Evolutionary conservation across 306 rosid species (phyloP).

Genomic region (Amphicarpaea edgeworthii): DNA sequence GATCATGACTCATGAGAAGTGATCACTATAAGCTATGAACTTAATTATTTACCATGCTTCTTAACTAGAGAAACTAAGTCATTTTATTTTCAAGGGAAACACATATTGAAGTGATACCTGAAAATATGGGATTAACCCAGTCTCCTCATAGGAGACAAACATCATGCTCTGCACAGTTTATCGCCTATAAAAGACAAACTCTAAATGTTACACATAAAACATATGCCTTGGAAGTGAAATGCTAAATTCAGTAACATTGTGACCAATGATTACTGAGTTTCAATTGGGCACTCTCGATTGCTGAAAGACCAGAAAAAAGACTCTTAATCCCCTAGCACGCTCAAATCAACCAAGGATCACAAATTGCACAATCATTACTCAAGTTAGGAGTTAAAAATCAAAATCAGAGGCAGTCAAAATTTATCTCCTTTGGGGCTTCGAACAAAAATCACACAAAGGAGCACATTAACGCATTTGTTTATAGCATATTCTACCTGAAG

Average conservation of each 20-base stretch:
- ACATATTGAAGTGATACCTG: slow-evolving; percentile 30
- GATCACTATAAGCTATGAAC: slow-evolving; percentile 15
- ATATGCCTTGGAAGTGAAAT: slow-evolving; percentile 20
- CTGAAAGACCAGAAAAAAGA: background rate
- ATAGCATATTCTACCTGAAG: slow-evolving; percentile 68
- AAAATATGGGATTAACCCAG: slow-evolving; percentile 29
- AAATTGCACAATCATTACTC: slow-evolving; percentile 36
- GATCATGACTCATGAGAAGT: slow-evolving; percentile 10
- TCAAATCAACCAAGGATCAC: slow-evolving; percentile 38
- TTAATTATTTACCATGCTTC: background rate
- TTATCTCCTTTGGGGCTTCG: slow-evolving; percentile 36
- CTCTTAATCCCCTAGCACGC: slow-evolving; percentile 31
- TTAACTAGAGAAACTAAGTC: slow-evolving; percentile 20
- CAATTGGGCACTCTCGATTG: background rate
- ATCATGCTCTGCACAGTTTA: slow-evolving; percentile 34
- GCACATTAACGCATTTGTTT: slow-evolving; percentile 12
- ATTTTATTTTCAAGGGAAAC: slow-evolving; percentile 33
- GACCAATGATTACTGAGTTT: slow-evolving; percentile 31
- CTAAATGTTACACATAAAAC: slow-evolving; percentile 33
- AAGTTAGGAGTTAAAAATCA: slow-evolving; percentile 29
- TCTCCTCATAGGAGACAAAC: slow-evolving; percentile 46
- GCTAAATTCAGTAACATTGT: slow-evolving; percentile 21
- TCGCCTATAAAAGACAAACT: slow-evolving; percentile 33
- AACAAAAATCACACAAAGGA: slow-evolving; percentile 24
- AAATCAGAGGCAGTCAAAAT: slow-evolving; percentile 37